Evolutionary conservation across 164 flowering plant species (phyloP), one percentile per base, ranked within the genome.

Genomic region (Saururus chinensis): DNA sequence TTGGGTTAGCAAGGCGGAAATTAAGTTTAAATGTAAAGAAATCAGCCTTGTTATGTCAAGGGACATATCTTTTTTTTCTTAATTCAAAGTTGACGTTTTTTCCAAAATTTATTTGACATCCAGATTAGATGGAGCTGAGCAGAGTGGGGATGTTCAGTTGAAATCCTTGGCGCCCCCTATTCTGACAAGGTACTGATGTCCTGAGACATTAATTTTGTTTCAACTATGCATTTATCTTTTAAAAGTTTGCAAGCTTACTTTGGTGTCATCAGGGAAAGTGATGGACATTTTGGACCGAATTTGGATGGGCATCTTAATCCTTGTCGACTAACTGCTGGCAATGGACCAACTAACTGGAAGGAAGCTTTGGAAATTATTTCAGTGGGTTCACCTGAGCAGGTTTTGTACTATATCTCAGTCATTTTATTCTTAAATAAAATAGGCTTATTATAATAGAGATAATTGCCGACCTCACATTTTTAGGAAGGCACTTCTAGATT

Each of bases 351-450:
- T 24, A 88, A 91, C 71, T 93, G 99, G 99, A 93, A 88, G 69
- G 99, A 93, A 76, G 99, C 99, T 63, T 68, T 93, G 71, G 95
- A 93, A 71, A 87, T 88, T 23, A 87, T 93, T 66, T 71, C 81
- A 30, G 73, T 72, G 75, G 89, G 88, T 61, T 86, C 98, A 30
- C 93, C 96, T 58, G 98, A 92, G 74, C 91, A 92, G 96, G 98
- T 89, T 61, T 24, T 53, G 0, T 59, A 9, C 58, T 24, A 8
- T 54, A 1, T 10, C 0, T n/a, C 24, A n/a, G 17, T 55, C 12
- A 6, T 35, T 40, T 59, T 40, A 4, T 59, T 16, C 35, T 58
- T 13, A 26, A 35, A n/a, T n/a, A n/a, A n/a, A n/a, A n/a, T n/a
- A n/a, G n/a, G n/a, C n/a, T n/a, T n/a, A n/a, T n/a, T n/a, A n/a